Evolutionary conservation across 768 basidiomycete species (phyloP).

Genomic region (Phylloporus sp.): DNA sequence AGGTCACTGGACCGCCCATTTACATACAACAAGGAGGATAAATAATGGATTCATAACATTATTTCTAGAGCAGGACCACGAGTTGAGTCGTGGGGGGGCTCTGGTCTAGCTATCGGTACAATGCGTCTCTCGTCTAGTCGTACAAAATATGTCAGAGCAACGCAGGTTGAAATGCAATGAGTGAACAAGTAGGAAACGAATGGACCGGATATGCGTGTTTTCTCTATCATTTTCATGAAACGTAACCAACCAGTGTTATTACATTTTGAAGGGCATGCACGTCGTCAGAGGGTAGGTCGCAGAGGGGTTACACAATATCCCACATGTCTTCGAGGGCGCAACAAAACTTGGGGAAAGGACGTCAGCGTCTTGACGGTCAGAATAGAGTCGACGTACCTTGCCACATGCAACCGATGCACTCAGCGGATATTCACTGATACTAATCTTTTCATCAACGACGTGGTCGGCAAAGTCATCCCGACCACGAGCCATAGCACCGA

Average conservation of each 20-base stretch:
- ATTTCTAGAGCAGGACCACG: conserved; percentile 30
- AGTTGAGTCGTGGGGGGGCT: conserved; percentile 33
- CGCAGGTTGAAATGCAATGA: conserved; percentile 35
- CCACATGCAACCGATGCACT: conserved; percentile 96
- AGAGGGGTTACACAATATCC: conserved; percentile 68
- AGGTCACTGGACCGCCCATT: neutral
- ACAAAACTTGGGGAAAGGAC: conserved; percentile 57
- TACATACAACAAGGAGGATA: no score
- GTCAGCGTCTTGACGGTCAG: conserved; percentile 1
- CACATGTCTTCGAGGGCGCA: conserved; percentile 92
- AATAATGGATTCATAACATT: conserved; percentile 29
- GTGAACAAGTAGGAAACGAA: conserved; percentile 6
- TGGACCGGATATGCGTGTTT: conserved; percentile 5
- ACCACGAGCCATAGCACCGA: conserved; percentile 97
- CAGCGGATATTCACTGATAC: conserved; percentile 89
- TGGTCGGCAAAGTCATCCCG: conserved; percentile 96
- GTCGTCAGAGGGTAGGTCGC: neutral
- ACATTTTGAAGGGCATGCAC: no score
- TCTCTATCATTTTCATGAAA: conserved; percentile 4
- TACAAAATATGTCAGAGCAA: conserved; percentile 18
- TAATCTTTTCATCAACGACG: conserved; percentile 92
- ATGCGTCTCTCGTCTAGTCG: conserved; percentile 10
- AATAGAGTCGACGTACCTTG: conserved; percentile 58
- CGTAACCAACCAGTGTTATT: neutral
- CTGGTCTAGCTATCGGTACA: conserved; percentile 27